Base-by-base conservation (phyloP, 106 monocot species). In the Dactylorhiza incarnata region DNA sequence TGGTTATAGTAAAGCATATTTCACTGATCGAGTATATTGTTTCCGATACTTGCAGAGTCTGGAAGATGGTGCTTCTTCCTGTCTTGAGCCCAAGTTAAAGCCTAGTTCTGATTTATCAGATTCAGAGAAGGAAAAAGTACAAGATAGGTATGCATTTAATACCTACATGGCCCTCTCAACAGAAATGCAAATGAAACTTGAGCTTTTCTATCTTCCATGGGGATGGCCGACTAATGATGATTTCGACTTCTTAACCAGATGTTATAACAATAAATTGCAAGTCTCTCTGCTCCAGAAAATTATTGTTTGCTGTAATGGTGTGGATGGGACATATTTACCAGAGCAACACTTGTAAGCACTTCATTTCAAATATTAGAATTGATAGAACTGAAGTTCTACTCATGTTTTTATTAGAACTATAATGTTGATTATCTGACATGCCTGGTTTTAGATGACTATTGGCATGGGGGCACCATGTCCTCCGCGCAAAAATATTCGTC, bases 251-350 rank as follows among this genome's bases (percentile, higher is more conserved):
- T 15, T 87, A 14, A 63, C 61, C 77, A 81, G 84, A 79, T 68
- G 43, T 44, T 9, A 66, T 50, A 72, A 82, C 55, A 83, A 54
- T 15, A 76, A 66, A 77, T 71, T 24, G 51, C 78, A 77, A 74
- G 83, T 85, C 46, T 71, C 61, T 20, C 49, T 48, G 37, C 62
- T 63, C 23, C 71, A 87, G 45, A 85, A 59, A 23, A 73, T 97
- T 69, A 71, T 74, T 69, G 93, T 97, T 78, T 68, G 62, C 26
- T 97, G 90, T 73, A 82, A 22, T 84, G 96, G 89, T 51, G 81
- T 91, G 75, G 93, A 97, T 62, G 96, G 91, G 55, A 79, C 69
- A 16, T 97, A 93, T 73, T 77, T 97, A 52, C 82, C 86, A 8
- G 85, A 85, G 23, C 87, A 89, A 81, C 83, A 93, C 69, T 17